Evolutionary conservation across 805 yeast species (phyloP), one percentile per base, ranked within the genome.

Genomic region (Candida quercuum): DNA sequence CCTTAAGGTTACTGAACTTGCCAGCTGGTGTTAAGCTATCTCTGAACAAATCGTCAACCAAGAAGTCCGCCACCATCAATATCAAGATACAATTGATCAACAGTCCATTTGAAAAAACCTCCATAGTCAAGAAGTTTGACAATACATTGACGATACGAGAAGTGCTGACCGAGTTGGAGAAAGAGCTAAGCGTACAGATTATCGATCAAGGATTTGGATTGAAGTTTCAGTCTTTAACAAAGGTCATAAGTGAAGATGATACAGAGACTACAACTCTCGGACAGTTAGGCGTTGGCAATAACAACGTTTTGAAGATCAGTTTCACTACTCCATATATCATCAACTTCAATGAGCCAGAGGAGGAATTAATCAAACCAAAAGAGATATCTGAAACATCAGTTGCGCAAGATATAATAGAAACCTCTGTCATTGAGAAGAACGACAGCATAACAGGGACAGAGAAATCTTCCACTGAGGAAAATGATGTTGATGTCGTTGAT

Each of bases 1-100:
- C 78, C 1, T 51, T 67, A 42, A 57, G 76, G 40, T 47, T 71
- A 14, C 47, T 66, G 13, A 65, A 66, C 36, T 43, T 73, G 15
- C 71, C 76, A 2, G 53, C 61, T 6, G 77, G 77, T 11, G 66
- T 63, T 14, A 72, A 67, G 32, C 38, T 73, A 25, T 52, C 54
- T 7, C 43, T 71, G 30, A 43, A 46, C 25, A 34, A 37, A 12
- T 32, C 46, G 1, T 28, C 36, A 8, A 2, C 33, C 6, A 25
- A 29, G 15, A 33, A 32, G 10, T 30, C 43, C 2, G 36, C 44
- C 3, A 41, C 39, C 11, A 43, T 62, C 13, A 63, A 54, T 19
- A 39, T 66, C 24, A 57, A 64, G 40, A 42, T 64, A 28, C 62
- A 56, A 32, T 48, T 54, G 33, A 42, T 52, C 33, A 51, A 53